A percentile compares a stretch with the other conserved stretches of the same genome.
Evolutionary conservation across 1,284 basidiomycete species (phyloP).

Genomic region (Dichomitus squalens): DNA sequence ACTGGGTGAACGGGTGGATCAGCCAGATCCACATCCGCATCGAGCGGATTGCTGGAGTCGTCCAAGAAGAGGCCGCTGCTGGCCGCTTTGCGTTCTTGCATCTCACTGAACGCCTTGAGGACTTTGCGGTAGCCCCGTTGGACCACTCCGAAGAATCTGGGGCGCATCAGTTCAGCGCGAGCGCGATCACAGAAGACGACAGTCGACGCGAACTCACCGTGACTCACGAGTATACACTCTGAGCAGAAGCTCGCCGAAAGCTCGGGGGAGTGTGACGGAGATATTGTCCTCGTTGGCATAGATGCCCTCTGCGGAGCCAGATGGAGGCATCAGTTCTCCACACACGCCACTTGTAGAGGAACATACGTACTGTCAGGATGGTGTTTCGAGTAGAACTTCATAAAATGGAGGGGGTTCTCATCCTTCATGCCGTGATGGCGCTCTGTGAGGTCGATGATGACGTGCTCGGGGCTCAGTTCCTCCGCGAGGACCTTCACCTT

Average conservation of each 20-base stretch:
- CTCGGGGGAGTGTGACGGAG: conserved; percentile 59
- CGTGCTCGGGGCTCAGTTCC: conserved; percentile 47
- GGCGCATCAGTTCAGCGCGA: not conserved
- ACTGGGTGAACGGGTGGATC: conserved; percentile 16
- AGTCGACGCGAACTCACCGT: conserved; percentile 32
- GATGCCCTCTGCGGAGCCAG: conserved; percentile 38
- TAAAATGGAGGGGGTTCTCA: conserved; percentile 64
- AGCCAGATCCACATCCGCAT: conserved; percentile 3
- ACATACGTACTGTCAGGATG: conserved; percentile 51
- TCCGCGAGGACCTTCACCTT: not conserved
- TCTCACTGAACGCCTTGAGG: conserved; percentile 38
- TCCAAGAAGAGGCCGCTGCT: not conserved
- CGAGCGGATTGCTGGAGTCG: not conserved
- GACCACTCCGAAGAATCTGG: conserved; percentile 54
- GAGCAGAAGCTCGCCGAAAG: conserved; percentile 65
- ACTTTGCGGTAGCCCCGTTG: conserved; percentile 69
- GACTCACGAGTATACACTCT: conserved; percentile 69
- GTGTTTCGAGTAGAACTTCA: conserved; percentile 77
- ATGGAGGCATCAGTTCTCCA: not conserved
- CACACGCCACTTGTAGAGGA: not conserved
- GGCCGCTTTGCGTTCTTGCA: not conserved
- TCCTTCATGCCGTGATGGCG: conserved; percentile 79
- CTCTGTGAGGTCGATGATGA: conserved; percentile 62
- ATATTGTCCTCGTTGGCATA: conserved; percentile 57
- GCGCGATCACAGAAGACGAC: not conserved